Percentiles rank a stretch among this genome's conserved stretches.
Conservation (phyloP, 78 protist genomes). For the Isochrysis galbana region DNA sequence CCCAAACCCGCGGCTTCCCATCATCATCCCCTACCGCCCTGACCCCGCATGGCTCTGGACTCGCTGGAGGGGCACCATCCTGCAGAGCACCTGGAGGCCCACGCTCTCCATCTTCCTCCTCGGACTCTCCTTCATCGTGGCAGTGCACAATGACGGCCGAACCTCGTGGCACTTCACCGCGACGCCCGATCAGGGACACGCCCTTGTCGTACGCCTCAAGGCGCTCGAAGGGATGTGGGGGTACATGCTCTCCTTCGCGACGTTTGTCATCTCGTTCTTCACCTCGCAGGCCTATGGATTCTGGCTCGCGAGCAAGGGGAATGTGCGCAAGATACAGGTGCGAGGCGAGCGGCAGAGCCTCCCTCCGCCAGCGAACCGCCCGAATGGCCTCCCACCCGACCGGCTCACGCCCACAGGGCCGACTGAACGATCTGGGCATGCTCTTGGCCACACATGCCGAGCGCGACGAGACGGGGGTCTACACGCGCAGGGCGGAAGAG, state of each 20-base stretch:
- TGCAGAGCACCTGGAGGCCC: background rate
- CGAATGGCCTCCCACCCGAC: no score
- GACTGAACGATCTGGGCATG: background rate
- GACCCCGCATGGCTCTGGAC: background rate
- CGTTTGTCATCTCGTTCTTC: background rate
- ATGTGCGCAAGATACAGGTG: background rate
- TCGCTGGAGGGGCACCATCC: background rate
- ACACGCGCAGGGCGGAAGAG: background rate
- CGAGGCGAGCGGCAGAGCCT: no score
- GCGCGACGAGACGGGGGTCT: background rate
- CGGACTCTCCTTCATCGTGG: background rate
- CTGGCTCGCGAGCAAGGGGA: constrained; percentile 12
- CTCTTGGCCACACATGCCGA: background rate
- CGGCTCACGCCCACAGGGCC: no score
- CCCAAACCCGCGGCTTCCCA: background rate
- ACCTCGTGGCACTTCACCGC: background rate
- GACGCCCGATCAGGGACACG: background rate
- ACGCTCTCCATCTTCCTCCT: background rate
- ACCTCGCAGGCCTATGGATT: background rate
- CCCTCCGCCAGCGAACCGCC: no score
- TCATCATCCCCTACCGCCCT: background rate
- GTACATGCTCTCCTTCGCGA: background rate
- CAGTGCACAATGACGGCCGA: background rate
- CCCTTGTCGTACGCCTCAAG: background rate
- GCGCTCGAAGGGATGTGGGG: background rate